Base-by-base conservation (phyloP, 106 monocot genomes). In the Vanilla planifolia region DNA sequence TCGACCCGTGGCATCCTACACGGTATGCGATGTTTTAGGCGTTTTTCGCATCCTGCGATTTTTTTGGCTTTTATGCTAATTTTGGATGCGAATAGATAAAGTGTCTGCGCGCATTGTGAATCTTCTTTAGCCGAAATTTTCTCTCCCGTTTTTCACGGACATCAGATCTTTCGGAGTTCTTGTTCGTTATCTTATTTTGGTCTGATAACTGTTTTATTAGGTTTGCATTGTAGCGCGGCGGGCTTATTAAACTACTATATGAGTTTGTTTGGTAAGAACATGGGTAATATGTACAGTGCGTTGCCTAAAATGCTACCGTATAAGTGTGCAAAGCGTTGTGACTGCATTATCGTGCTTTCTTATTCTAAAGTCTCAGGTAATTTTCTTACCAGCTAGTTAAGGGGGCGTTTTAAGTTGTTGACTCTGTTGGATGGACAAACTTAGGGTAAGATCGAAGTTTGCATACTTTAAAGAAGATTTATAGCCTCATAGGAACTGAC, bases 1-100 rank as follows among this genome's bases (percentile, higher is more conserved):
- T 17, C 62, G 77, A 25, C 33, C 78, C 10, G 77, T 52, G 17
- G 53, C 76, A 3, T 67, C 75, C 37, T 82, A 82, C 36, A 87
- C 82, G 26, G 87, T 87, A 51, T 47, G 10, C 1, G 34, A 16
- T 4, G 40, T 45, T 0, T 13, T 16, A 5, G 26, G 1, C 10
- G 8, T 56, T 27, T 20, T 20, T 17, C 8, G 42, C 10, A 0
- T 15, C 13, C 13, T 20, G 13, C 0, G 0, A 3, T 52, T 52
- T 28, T 52, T 13, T 33, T 16, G 14, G 6, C 35, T 19, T 21
- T 20, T 34, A n/a, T 36, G 20, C 57, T 57, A 57, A 34, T 35
- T 57, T 57, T 57, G 28, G 57, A 36, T 28, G 11, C 19, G 2
- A 57, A 16, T 34, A 9, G 34, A 34, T 33, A 35, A 5, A 32